These are phyloP conservation scores for Calamus simplicifolius DNA, from an alignment of 176 grass and related monocot genomes.

Conservation along the genomic window DNA sequence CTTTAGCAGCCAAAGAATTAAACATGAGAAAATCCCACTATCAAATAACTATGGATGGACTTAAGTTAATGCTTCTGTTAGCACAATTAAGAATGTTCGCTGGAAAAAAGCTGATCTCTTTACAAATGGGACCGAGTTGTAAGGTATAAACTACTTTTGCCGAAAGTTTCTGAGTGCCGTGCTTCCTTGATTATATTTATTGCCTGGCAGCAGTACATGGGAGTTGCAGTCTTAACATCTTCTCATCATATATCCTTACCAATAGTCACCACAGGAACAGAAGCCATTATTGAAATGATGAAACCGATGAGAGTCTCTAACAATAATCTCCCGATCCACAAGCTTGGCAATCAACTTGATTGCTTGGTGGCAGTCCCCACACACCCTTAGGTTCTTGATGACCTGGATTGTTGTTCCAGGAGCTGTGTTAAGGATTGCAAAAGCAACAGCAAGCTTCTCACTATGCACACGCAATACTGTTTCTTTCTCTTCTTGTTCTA, in stretches of 20 bases:
- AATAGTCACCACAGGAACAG: constrained; percentile 86
- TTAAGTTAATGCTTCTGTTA: too few relatives aligned
- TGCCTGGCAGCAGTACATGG: too few relatives aligned
- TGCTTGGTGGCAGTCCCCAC: constrained; percentile 71
- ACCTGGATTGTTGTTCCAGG: constrained; percentile 60
- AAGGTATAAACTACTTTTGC: too few relatives aligned
- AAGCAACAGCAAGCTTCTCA: constrained; percentile 86
- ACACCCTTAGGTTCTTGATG: constrained; percentile 84
- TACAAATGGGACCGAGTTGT: too few relatives aligned
- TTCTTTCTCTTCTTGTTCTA: constrained; percentile 88
- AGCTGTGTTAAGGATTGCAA: constrained; percentile 71
- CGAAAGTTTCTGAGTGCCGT: too few relatives aligned
- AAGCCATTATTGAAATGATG: constrained; percentile 80
- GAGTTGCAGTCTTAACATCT: not conserved
- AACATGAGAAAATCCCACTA: too few relatives aligned
- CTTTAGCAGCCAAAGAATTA: too few relatives aligned
- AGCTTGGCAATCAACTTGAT: constrained; percentile 73
- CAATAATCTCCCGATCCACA: constrained; percentile 50
- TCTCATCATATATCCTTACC: constrained; percentile 21
- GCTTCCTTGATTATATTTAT: too few relatives aligned
- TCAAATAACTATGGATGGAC: too few relatives aligned
- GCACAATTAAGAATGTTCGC: too few relatives aligned
- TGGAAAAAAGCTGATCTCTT: too few relatives aligned
- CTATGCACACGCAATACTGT: constrained; percentile 65
- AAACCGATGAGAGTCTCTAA: constrained; percentile 76